Base-by-base conservation (phyloP, 345 rosid species). In the Arabidopsis suecica region DNA sequence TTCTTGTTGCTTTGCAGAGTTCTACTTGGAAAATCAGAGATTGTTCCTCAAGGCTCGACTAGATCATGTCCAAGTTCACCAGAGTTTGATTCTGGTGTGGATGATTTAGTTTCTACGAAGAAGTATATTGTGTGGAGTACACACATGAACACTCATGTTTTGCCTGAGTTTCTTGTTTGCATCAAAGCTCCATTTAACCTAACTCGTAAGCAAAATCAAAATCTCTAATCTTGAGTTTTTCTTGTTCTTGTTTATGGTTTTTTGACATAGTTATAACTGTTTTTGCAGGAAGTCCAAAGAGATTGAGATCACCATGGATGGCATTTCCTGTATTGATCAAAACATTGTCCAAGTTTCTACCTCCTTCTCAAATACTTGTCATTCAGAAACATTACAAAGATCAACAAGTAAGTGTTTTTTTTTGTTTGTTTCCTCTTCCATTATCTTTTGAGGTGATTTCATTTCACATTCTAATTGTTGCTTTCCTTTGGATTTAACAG, bases 301-400 rank as follows among this genome's bases (percentile, higher is more conserved):
- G 33, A 41, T 84, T 87, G 49, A 87, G 78, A 72, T 90, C 93
- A 1, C 97, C 97, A 7, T 91, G 95, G 93, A 85, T 94, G 85
- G 84, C 91, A 5, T 88, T 91, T 76, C 84, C 92, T 38, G 78
- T 80, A 59, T 81, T 88, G 40, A 84, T 95, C 51, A 76, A 89
- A 9, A 82, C 83, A 34, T 84, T 95, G 5, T 86, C 93, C 0
- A 82, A 86, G 82, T 83, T 82, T 58, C 62, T 95, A 69, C 72
- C 90, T 55, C 80, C 87, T 30, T 49, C 80, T 0, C 57, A 79
- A 5, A 56, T 89, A 44, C 40, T 50, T 32, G 68, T 78, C 82
- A 83, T 91, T 51, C 66, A 79, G 65, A 90, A 88, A 78, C 68
- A 80, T 68, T 82, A 86, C 14, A 84, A 33, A 68, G 91, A 86